Base-by-base conservation (phyloP, 2,329 filamentous ascomycete species). In the Phialocephala subalpina region DNA sequence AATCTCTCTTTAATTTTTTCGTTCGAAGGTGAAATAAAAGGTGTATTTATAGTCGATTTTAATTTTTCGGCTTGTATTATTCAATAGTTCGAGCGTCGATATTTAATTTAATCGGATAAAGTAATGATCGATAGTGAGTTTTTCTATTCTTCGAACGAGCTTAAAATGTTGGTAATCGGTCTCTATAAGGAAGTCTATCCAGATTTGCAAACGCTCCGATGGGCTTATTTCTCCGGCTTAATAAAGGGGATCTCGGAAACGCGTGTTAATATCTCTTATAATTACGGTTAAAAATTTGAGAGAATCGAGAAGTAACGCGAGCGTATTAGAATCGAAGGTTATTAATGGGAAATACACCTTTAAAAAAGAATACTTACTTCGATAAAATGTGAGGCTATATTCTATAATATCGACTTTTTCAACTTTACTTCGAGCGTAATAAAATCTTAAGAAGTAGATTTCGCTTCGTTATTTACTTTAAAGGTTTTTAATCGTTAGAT, bases 151-250 rank as follows among this genome's bases (percentile, higher is more conserved):
- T 42, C 38, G 38, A n/a, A 42, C 38, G 38, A n/a, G 38, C 12
- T 42, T 42, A n/a, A 42, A n/a, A 42, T 42, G 38, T 42, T 42
- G 18, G 38, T 42, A 42, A 42, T 42, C 38, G 38, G 38, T 42
- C 12, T 42, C 12, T 12, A 12, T 42, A 42, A 42, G 38, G 38
- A 42, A 42, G 12, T 42, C 12, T 42, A n/a, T 42, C 12, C 12
- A 42, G 38, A 42, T 42, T 42, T 42, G 38, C 5, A 42, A n/a
- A 42, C 38, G 38, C 12, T 42, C 12, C 38, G 38, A n/a, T 42
- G 38, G 38, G 12, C 12, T 42, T 42, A 12, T n/a, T 42, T 42
- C 38, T 42, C 12, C 38, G 38, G 38, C 12, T 42, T 42, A 14
- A n/a, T 42, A 42, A 12, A 42, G 38, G 12, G 38, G 12, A 42